These are phyloP conservation scores for Alternaria arbusti DNA, from an alignment of 2,329 filamentous ascomycete genomes.

Conservation along the genomic window DNA sequence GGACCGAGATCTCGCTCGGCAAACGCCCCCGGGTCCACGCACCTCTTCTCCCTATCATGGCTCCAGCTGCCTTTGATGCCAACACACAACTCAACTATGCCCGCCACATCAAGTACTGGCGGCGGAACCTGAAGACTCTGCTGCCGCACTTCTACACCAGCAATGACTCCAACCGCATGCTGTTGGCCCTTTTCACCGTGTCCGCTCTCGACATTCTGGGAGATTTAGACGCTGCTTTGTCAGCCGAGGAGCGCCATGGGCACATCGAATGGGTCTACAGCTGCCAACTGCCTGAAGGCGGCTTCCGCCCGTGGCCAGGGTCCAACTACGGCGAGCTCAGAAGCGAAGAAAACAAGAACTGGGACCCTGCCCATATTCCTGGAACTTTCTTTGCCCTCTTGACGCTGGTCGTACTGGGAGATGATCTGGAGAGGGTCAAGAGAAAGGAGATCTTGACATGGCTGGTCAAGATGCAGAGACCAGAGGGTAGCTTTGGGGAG, in stretches of 20 bases:
- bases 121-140: slow-evolving; percentile 80
- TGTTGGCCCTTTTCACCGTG: slow-evolving; percentile 86
- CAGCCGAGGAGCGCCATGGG: slow-evolving; percentile 59
- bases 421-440: slow-evolving; percentile 68
- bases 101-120: slow-evolving; percentile 86
- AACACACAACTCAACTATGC: slow-evolving; percentile 41
- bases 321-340: slow-evolving; percentile 61
- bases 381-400: slow-evolving; percentile 89
- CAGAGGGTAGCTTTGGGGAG: slow-evolving; percentile 92
- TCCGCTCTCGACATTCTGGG: slow-evolving; percentile 83
- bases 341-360: slow-evolving; percentile 61
- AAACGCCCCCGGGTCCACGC: slow-evolving; percentile 12
- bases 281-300: slow-evolving; percentile 84
- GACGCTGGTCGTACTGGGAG: slow-evolving; percentile 70
- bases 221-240: slow-evolving; percentile 63
- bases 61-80: slow-evolving; percentile 19
- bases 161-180: slow-evolving; percentile 90
- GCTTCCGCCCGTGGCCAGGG: slow-evolving; percentile 85
- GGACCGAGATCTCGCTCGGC: slow-evolving; percentile 8
- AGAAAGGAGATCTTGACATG: slow-evolving; percentile 72
- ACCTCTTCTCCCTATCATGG: slow-evolving; percentile 22
- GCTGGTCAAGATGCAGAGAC: slow-evolving; percentile 77
- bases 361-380: slow-evolving; percentile 82
- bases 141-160: slow-evolving; percentile 84
- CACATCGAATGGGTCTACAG: slow-evolving; percentile 80